Conservation (phyloP, 1,284 basidiomycete species). For the Ustilago hordei region DNA sequence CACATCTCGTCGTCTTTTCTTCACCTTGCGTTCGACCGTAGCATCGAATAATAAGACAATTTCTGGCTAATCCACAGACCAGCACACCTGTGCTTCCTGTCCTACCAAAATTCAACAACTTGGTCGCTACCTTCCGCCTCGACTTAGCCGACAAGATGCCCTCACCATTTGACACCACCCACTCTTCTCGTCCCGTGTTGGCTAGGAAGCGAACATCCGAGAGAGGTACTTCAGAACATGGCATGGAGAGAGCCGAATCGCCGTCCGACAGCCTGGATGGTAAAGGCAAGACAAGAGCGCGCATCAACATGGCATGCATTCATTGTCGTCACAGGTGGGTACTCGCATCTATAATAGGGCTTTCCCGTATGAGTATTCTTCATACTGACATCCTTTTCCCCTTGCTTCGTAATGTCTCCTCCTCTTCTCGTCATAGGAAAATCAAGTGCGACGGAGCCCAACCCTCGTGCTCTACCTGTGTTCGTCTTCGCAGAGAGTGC, state of each 20-base stretch:
- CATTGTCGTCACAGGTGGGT: slow-evolving; percentile 63
- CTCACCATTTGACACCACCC: slow-evolving; percentile 28
- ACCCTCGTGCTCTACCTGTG: slow-evolving; percentile 60
- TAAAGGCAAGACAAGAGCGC: slow-evolving; percentile 41
- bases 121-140: background rate
- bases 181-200: slow-evolving; percentile 35
- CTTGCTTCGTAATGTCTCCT: background rate
- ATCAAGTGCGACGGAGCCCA: slow-evolving; percentile 64
- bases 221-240: slow-evolving; percentile 7
- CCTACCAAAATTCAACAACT: background rate
- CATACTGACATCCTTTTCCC: background rate
- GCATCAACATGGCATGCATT: slow-evolving; percentile 63
- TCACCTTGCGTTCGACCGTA: background rate
- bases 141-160: slow-evolving; percentile 8
- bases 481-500: slow-evolving; percentile 58
- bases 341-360: background rate
- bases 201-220: slow-evolving; percentile 42
- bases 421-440: slow-evolving; percentile 36
- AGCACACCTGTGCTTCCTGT: background rate
- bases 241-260: slow-evolving; percentile 15
- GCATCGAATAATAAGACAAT: background rate
- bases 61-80: background rate
- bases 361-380: background rate
- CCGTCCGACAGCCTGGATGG: slow-evolving; percentile 41
- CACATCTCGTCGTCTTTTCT: background rate